Evolutionary conservation across 257 asterid species (phyloP).

Genomic region (Solanum ossicruentum): DNA sequence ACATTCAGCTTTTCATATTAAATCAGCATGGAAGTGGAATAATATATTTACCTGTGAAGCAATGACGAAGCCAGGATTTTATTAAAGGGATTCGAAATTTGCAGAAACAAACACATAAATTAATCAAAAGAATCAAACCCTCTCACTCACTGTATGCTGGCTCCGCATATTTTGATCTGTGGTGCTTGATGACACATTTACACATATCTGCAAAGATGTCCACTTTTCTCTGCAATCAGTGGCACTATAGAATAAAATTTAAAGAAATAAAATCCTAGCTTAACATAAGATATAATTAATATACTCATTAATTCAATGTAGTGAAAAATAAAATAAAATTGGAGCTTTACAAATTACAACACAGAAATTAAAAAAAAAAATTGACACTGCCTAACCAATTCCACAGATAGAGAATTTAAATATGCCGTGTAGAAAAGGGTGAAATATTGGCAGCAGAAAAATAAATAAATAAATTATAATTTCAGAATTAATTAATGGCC

Average conservation of each 20-base stretch:
- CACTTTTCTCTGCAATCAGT: neutral
- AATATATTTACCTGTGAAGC: too few relatives aligned
- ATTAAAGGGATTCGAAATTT: too few relatives aligned
- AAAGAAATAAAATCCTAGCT: neutral
- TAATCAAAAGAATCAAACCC: too few relatives aligned
- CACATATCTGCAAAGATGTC: neutral
- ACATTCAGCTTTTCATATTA: too few relatives aligned
- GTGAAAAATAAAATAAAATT: neutral
- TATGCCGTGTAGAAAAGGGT: slow-evolving; percentile 16
- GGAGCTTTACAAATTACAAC: slow-evolving; percentile 27
- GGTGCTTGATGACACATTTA: neutral
- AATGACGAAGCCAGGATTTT: too few relatives aligned
- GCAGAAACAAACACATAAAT: too few relatives aligned
- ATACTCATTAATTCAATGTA: neutral
- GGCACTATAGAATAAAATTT: neutral
- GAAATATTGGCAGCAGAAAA: neutral
- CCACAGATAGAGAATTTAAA: slow-evolving; percentile 9
- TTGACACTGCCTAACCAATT: neutral
- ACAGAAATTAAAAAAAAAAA: neutral
- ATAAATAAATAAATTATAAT: neutral
- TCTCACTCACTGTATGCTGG: too few relatives aligned
- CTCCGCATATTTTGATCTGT: neutral
- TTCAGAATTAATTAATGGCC: slow-evolving; percentile 15
- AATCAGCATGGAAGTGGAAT: too few relatives aligned
- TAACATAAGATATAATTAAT: neutral